Evolutionary conservation across 2,329 filamentous ascomycete species (phyloP), one percentile per base, ranked within the genome.

Genomic region (Ambrosiella beaveri): DNA sequence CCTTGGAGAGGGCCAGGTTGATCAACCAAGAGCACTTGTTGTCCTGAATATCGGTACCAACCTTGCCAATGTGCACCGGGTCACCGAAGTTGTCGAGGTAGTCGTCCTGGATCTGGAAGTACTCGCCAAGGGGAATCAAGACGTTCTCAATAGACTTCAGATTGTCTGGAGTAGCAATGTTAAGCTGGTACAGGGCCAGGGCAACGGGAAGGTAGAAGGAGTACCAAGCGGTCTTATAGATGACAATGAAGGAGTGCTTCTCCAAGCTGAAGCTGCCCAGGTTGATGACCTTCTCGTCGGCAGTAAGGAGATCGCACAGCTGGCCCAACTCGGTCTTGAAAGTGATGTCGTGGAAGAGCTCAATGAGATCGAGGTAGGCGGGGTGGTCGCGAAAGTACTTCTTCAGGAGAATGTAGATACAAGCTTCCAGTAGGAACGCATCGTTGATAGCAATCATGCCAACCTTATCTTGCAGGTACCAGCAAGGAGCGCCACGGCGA

Each of bases 11-110:
- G 52, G 93, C 93, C 73, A 95, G 85, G 79, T 98, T 98, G 72
- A 98, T 80, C 61, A 98, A 76, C 93, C 93, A 98, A 47, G 88
- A 94, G 79, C 93, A 98, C 80, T 98, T 98, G 81, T 98, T 98
- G 75, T 98, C 93, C 78, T 90, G 84, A 71, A 98, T 98, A 68
- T 98, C 93, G 61, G 93, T 98, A 64, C 93, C 93, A 64, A 97
- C 95, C 81, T 98, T 98, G 71, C 93, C 93, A 69, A 98, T 93
- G 67, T 89, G 81, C 66, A 88, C 82, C 44, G 93, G 89, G 65
- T 91, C 84, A 65, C 91, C 93, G 68, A 93, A 98, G 74, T 94
- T 95, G 77, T 98, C 93, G 57, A 98, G 86, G 75, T 93, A 98
- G 76, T 98, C 93, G 71, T 98, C 93, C 73, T 98, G 93, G 63